Evolutionary conservation across 2,329 filamentous ascomycete genomes (phyloP).

Genomic region (Sphaceloma murrayae): DNA sequence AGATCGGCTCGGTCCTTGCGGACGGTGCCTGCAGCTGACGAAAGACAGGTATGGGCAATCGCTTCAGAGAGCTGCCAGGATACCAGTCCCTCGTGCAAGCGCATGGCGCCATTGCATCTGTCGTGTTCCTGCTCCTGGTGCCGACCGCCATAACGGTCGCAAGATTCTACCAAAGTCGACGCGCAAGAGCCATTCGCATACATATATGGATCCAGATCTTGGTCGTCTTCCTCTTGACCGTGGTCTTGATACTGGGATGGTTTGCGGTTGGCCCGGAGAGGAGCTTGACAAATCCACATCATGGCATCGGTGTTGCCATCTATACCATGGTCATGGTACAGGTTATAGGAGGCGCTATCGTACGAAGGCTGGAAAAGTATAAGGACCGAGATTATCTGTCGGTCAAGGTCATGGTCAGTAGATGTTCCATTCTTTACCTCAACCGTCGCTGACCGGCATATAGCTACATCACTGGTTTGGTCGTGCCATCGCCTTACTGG

Average conservation of each 20-base stretch:
- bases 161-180: constrained; percentile 57
- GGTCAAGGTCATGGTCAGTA: constrained; percentile 47
- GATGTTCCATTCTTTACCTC: background rate
- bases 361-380: constrained; percentile 24
- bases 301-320: constrained; percentile 72
- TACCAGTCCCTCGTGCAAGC: constrained; percentile 63
- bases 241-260: constrained; percentile 64
- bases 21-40: constrained; percentile 4
- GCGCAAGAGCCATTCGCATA: constrained; percentile 53
- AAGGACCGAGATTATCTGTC: constrained; percentile 47
- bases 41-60: constrained; percentile 67
- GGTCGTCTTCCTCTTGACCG: constrained; percentile 57
- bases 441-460: constrained; percentile 18
- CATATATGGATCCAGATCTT: constrained; percentile 69
- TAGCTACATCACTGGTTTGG: constrained; percentile 81
- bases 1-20: no score
- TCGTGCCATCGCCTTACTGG: constrained; percentile 65
- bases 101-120: constrained; percentile 61
- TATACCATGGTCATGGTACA: constrained; percentile 65
- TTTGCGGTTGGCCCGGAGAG: constrained; percentile 66
- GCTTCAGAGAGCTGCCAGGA: constrained; percentile 57
- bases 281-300: constrained; percentile 70
- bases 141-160: constrained; percentile 65
- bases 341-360: constrained; percentile 40
- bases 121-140: constrained; percentile 65